A percentile compares a stretch with the other conserved stretches of the same genome.
These are phyloP conservation scores for Cordyceps militaris DNA, from an alignment of 2,329 filamentous ascomycete species.

Conservation along the genomic window DNA sequence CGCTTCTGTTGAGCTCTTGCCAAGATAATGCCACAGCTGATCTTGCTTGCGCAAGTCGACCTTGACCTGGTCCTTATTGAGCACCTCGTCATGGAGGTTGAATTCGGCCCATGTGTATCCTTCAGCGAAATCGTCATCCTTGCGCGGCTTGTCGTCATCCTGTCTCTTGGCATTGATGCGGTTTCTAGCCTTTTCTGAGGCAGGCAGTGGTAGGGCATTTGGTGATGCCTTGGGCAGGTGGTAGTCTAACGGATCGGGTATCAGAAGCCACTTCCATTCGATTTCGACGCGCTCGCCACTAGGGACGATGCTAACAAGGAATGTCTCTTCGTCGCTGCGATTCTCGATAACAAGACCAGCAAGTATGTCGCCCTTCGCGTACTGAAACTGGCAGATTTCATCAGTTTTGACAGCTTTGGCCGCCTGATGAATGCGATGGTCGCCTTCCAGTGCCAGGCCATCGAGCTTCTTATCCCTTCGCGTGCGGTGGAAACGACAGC, in stretches of 20 bases:
- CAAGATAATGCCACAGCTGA: slow-evolving; percentile 84
- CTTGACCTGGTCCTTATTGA: slow-evolving; percentile 56
- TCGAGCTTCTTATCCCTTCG: slow-evolving; percentile 75
- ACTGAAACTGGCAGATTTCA: slow-evolving; percentile 82
- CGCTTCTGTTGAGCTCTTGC: slow-evolving; percentile 78
- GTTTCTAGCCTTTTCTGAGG: slow-evolving; percentile 54
- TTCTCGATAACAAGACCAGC: slow-evolving; percentile 86
- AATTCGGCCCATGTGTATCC: slow-evolving; percentile 76
- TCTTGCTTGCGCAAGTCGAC: slow-evolving; percentile 66
- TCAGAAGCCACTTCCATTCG: slow-evolving; percentile 75
- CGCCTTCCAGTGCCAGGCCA: slow-evolving; percentile 61
- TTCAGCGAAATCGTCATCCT: slow-evolving; percentile 60
- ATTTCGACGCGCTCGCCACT: slow-evolving; percentile 71
- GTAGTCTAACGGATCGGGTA: slow-evolving; percentile 64
- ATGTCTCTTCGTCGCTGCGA: slow-evolving; percentile 61
- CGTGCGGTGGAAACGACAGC: slow-evolving; percentile 86
- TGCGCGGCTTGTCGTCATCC: slow-evolving; percentile 54
- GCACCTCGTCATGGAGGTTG: slow-evolving; percentile 51
- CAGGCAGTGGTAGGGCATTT: slow-evolving; percentile 64
- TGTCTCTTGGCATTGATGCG: slow-evolving; percentile 60
- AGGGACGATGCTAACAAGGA: slow-evolving; percentile 78
- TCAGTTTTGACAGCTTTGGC: slow-evolving; percentile 62
- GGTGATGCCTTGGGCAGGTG: slow-evolving; percentile 67
- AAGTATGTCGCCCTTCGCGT: slow-evolving; percentile 78
- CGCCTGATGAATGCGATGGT: slow-evolving; percentile 59